Percentiles rank a stretch among this genome's conserved stretches.
Evolutionary conservation across 805 yeast genomes (phyloP).

Genomic region (Candida vaughaniae): DNA sequence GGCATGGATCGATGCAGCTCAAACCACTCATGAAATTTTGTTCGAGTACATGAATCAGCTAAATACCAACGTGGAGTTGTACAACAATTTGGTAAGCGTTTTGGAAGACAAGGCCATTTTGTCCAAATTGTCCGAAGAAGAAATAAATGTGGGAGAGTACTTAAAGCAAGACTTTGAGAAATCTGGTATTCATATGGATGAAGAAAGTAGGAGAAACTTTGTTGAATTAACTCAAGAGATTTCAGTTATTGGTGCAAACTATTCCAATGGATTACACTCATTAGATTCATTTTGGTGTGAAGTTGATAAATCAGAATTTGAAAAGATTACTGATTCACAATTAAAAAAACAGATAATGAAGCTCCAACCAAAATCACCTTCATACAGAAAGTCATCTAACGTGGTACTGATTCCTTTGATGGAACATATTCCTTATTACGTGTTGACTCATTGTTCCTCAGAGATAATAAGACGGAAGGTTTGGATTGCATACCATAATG

Average conservation of each 20-base stretch:
- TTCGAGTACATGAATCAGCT: slow-evolving; percentile 91
- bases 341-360: slow-evolving; percentile 25
- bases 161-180: slow-evolving; percentile 82
- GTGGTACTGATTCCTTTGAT: slow-evolving; percentile 36
- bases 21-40: slow-evolving; percentile 81
- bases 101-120: slow-evolving; percentile 39
- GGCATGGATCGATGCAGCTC: slow-evolving; percentile 75
- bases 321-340: slow-evolving; percentile 19
- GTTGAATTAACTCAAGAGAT: slow-evolving; percentile 78
- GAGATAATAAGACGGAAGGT: slow-evolving; percentile 60
- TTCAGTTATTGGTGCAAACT: slow-evolving; percentile 77
- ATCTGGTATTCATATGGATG: slow-evolving; percentile 83
- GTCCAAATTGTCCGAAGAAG: slow-evolving; percentile 60
- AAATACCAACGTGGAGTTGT: slow-evolving; percentile 78
- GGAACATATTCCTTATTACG: slow-evolving; percentile 63
- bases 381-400: slow-evolving; percentile 3
- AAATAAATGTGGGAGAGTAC: slow-evolving; percentile 76
- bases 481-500: slow-evolving; percentile 74
- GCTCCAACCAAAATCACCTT: slow-evolving; percentile 26
- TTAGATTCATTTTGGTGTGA: slow-evolving; percentile 38
- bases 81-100: slow-evolving; percentile 55
- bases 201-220: slow-evolving; percentile 62
- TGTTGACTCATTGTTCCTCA: slow-evolving; percentile 58
- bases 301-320: slow-evolving; percentile 29
- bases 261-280: slow-evolving; percentile 49